Base-by-base conservation (phyloP, 371 early-diverging fungal genomes). In the Cladochytrium tenue region DNA sequence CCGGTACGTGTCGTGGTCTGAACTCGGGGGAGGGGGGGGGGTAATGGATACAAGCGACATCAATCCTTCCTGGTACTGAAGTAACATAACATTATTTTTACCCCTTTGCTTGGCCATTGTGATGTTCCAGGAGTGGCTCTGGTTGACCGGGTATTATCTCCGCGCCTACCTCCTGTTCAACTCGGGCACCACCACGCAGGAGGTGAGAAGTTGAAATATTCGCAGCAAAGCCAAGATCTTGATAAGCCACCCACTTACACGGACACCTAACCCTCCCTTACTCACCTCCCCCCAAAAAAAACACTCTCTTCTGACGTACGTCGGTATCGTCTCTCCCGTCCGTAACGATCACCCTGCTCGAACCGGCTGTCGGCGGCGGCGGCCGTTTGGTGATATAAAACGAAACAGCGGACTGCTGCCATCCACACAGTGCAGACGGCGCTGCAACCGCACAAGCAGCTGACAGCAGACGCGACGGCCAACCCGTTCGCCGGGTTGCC, bases 401-500 rank as follows among this genome's bases (percentile, higher is more conserved):
- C 25, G 10, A 27, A 0, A 3, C 25, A 73, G 73, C 61, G 55
- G 56, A 17, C 30, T 23, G 32, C 50, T 32, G 64, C 62, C 28
- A 61, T 67, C 51, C 62, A 58, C 28, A 64, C 55, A 50, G 70
- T 94, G 63, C 88, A 92, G 32, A 86, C 85, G 1, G 78, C 86
- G 34, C 80, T 95, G 68, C 73, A 90, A 34, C 76, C 75, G 0
- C 93, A 93, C 72, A 94, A 93, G 71, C 74, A 78, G 32, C 87
- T 88, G 65, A 81, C 96, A 32, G 43, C 69, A 15, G 76, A 83
- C 62, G 58, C 60, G 2, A 74, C 75, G 31, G 71, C 64, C 26
- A 88, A 83, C 53, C 81, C 87, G 4, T 97, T 88, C 82, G 90
- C 90, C 3, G 98, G 98, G 20, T 74, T 98, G 34, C 96, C 97